Evolutionary conservation across 2,329 filamentous ascomycete genomes (phyloP), one percentile per base, ranked within the genome.

Genomic region (Rhynchosporium graminicola): DNA sequence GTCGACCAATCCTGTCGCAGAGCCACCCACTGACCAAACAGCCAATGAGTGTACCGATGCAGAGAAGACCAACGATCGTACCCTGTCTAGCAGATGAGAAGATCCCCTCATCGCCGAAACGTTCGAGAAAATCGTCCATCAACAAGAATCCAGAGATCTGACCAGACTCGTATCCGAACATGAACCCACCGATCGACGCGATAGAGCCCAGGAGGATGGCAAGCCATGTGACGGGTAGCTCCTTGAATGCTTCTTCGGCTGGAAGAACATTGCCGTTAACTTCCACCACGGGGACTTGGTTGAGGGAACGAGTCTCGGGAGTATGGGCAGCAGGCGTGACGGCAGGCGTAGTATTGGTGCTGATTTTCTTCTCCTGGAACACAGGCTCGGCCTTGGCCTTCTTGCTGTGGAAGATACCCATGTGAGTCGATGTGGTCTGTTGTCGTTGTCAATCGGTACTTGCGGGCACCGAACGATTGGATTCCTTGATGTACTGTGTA

Each of bases 21-120:
- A 89, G 76, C 31, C 83, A 84, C 9, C 85, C 85, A n/a, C 82
- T 79, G 40, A 80, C 69, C 7, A 88, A 74, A 59, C 84, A 82
- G 51, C 85, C 85, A 38, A 87, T 68, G 31, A 88, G 74, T 28
- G 83, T 83, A 28, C 86, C 86, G 59, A 86, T 79, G 12, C 82
- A 82, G 47, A 87, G 77, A n/a, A 89, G 77, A 67, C 83, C 85
- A 59, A 86, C 82, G 63, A 89, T 86, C 15, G 84, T 83, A 57
- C 87, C 87, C 67, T 87, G 83, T 52, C 85, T 80, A 5, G 80
- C 81, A 20, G 86, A 81, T 60, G 78, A 81, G 74, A 89, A 89
- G 28, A 71, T 61, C 3, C 77, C 72, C 46, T 71, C 66, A 38
- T 79, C 71, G 36, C 82, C 83, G 68, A 88, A 88, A 46, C 85